Evolutionary conservation across 805 yeast species (phyloP), one percentile per base, ranked within the genome.

Genomic region (Tetrapisispora namnaoensis): DNA sequence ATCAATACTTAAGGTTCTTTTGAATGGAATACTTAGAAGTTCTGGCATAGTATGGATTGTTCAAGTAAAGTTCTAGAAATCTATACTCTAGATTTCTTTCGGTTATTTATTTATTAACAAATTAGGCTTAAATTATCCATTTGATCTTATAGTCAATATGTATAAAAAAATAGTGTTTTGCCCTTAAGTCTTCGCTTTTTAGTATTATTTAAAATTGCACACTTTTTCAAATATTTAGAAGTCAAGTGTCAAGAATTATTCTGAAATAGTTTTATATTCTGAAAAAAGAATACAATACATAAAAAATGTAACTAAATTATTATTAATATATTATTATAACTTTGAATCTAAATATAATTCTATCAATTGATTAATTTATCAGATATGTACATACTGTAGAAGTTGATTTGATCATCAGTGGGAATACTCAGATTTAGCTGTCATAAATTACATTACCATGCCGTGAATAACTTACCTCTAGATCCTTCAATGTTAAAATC

Each of bases 1-100:
- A 44, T 72, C 72, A 2, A 74, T 56, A 8, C 65, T 63, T 32
- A 66, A 61, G 0, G 83, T 72, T 47, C 70, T 68, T 44, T 83
- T 67, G 20, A 73, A 68, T 0, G 85, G 84, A 3, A 82, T 65
- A 50, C 68, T 69, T 17, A 80, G 59, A 37, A 80, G 61, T 51
- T 78, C 78, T 14, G 63, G 44, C 65, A 58, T 61, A 13, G n/a
- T 14, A n/a, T n/a, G 7, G 11, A 5, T 40, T 27, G 14, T 16
- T 20, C 7, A 17, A 37, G 7, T 37, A 7, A 37, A 37, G 16
- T 7, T 17, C 9, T 24, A 8, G 28, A 24, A 24, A 24, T 24
- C 28, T n/a, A n/a, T n/a, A n/a, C n/a, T n/a, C n/a, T n/a, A n/a
- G n/a, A n/a, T n/a, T n/a, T n/a, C n/a, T n/a, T n/a, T n/a, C n/a